Base-by-base conservation (phyloP, 176 grass and related monocot genomes). In the Phoenix roebelenii region DNA sequence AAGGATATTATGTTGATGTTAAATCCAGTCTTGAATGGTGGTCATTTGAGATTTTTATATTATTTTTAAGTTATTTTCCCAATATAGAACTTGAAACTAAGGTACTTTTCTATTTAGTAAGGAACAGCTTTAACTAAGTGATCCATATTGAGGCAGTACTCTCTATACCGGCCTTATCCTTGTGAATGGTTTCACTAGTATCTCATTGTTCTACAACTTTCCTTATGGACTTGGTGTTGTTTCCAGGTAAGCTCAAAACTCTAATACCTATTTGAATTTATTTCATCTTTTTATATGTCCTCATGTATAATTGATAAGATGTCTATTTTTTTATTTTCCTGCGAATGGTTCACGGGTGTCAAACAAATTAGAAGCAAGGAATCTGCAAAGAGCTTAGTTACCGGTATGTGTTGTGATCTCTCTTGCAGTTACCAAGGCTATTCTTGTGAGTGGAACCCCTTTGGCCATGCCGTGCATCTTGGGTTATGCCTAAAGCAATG, bases 41-140 rank as follows among this genome's bases (percentile, higher is more conserved):
- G 86, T 90, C 80, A 51, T 95, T 89, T 30, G 91, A 95, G 74
- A 24, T 87, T 57, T 65, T 95, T 60, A 81, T 95, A 76, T 87
- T 95, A 63, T 68, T 95, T 49, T 87, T 83, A 7, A 86, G 86
- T 54, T 69, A 90, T 63, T 54, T 90, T 22, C 86, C 83, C 25
- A 82, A 95, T 58, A 86, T 86, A 68, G 67, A 82, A 69, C 68
- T 90, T 12, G 74, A 95, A 79, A 95, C 80, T 55, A 87, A 86
- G 39, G 91, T 90, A 59, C 86, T 95, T 95, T 22, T 90, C 91
- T 23, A 87, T 89, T 65, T 95, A 77, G 91, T 95, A 84, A 18
- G 60, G 64, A 64, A 23, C 24, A 16, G 44, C 24, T 19, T 60
- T 39, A 25, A 26, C n/a, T 71, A 18, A 17, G 53, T 55, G 4